These are phyloP conservation scores for Lumnitzera racemosa DNA, from an alignment of 345 rosid genomes.

Conservation along the genomic window DNA sequence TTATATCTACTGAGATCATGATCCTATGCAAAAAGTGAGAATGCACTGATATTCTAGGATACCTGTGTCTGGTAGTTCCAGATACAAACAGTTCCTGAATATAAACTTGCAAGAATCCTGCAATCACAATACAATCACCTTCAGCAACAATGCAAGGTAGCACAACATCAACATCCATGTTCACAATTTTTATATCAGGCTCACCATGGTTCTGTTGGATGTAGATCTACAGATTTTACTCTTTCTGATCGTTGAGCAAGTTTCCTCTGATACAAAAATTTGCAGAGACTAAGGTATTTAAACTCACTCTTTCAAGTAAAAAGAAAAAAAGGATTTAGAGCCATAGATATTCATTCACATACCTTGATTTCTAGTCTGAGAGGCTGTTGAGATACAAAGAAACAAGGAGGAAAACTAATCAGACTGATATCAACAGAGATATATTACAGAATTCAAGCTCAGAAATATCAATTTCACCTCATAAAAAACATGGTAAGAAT, in stretches of 20 bases:
- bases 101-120: constrained; percentile 47
- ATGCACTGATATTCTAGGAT: constrained; percentile 9
- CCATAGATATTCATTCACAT: not conserved
- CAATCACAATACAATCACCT: constrained; percentile 8
- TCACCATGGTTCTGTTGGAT: constrained; percentile 53
- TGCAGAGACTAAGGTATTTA: not conserved
- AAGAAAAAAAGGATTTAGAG: constrained; percentile 1
- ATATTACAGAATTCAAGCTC: too few species aligned
- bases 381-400: constrained; percentile 24
- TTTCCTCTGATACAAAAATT: constrained; percentile 30
- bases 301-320: not conserved
- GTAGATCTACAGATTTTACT: constrained; percentile 50
- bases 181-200: not conserved
- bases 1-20: too few species aligned
- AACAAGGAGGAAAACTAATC: not conserved
- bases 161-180: not conserved
- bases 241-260: constrained; percentile 50
- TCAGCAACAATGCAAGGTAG: not conserved
- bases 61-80: constrained; percentile 85
- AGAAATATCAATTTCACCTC: too few species aligned
- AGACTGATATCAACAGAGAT: constrained; percentile 3
- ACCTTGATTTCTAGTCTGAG: constrained; percentile 58
- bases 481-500: too few species aligned
- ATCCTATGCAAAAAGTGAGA: not conserved
- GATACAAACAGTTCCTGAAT: constrained; percentile 46